Evolutionary conservation across 108 stramenopile genomes (phyloP), one percentile per base, ranked within the genome.

Genomic region (Discostella pseudostelligera): DNA sequence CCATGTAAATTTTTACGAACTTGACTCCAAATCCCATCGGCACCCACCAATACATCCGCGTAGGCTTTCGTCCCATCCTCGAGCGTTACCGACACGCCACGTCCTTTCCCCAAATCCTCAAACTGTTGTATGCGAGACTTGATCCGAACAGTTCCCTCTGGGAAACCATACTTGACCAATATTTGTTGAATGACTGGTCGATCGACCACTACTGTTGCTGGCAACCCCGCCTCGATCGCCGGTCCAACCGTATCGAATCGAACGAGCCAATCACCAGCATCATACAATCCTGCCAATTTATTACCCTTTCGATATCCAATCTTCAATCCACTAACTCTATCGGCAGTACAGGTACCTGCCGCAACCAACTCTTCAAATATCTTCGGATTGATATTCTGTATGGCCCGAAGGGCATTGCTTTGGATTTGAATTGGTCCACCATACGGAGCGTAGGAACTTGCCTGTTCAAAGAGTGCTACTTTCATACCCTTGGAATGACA

Each of bases 351-450:
- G 13, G 94, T 95, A 32, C 94, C 94, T 3, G 94, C 94, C 22
- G 61, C 64, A 12, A 85, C 73, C 14, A 94, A 56, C 60, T 94
- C 93, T 56, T 92, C 82, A 50, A 69, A 96, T 50, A 90, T 66
- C 8, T 56, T 63, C 8, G 83, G 77, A 64, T 89, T 93, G 83
- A 97, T 96, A 19, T 87, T 84, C 78, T 96, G 69, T 55, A 98
- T 72, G 20, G 94, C 91, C n/a, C 91, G 68, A 47, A 98, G 76
- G 8, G 97, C 97, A 69, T 98, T 98, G 51, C 90, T 92, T 68
- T 96, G 95, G 42, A 98, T 92, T 78, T 98, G 97, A 75, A 98
- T 98, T n/a, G 96, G 97, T 26, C 97, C 97, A 37, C 97, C 97
- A 58, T 97, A 98, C 28, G 95, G 94, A 53, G 94, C 90, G 66